These are phyloP conservation scores for Persicaria maculosa DNA, from an alignment of 148 eudicot species.

Conservation along the genomic window DNA sequence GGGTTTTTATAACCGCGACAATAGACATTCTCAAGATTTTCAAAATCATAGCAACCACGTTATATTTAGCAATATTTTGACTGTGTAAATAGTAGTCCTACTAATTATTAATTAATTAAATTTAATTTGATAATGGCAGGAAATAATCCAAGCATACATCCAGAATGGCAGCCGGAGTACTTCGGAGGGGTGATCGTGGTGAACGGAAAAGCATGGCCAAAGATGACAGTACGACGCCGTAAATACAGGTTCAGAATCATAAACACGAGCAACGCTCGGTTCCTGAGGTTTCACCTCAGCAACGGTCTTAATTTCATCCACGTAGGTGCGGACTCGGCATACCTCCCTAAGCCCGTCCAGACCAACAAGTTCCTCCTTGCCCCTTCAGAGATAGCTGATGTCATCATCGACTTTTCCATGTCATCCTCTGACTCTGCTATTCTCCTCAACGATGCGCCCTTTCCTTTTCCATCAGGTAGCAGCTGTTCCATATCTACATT, in stretches of 20 bases:
- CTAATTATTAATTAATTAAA: not conserved
- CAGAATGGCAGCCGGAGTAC: conserved; percentile 90
- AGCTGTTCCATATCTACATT: not conserved
- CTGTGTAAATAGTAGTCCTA: too few relatives aligned
- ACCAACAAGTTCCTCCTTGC: conserved; percentile 38
- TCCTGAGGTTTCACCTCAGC: conserved; percentile 46
- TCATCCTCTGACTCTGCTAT: conserved; percentile 35
- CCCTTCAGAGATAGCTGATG: conserved; percentile 74
- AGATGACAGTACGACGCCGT: too few relatives aligned
- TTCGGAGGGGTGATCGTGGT: conserved; percentile 72
- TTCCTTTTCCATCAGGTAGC: conserved; percentile 65
- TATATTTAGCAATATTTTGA: too few relatives aligned
- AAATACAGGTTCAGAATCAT: conserved; percentile 43
- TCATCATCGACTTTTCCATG: conserved; percentile 61
- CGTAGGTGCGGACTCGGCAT: conserved; percentile 64
- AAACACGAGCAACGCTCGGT: conserved; percentile 80
- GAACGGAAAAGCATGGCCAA: conserved; percentile 76
- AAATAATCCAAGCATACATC: conserved; percentile 76
- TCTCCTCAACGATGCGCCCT: conserved; percentile 48
- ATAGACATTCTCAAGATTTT: too few relatives aligned
- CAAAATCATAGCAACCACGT: too few relatives aligned
- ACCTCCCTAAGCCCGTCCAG: conserved; percentile 33
- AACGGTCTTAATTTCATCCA: conserved; percentile 51
- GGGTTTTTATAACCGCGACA: too few relatives aligned
- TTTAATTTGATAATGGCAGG: conserved; percentile 17